phyloP scores from a whole-genome alignment of 2,329 filamentous ascomycete species.

The Fusarium camptoceras region DNA sequence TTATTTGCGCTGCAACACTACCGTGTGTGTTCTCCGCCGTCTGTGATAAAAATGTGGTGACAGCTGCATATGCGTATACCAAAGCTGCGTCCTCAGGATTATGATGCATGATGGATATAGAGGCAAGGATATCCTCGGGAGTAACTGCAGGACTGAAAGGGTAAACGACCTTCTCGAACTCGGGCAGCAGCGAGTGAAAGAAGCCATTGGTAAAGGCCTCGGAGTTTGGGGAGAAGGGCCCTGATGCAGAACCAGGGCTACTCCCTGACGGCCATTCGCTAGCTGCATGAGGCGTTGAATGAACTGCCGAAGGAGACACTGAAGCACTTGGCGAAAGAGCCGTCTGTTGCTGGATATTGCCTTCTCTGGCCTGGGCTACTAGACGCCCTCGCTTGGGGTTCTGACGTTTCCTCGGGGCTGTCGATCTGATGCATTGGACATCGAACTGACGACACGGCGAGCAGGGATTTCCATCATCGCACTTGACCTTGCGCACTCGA shows the following conservation, averaged over 20 bases:
- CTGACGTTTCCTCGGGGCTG: constrained; percentile 38
- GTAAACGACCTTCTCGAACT: constrained; percentile 41
- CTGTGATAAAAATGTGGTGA: constrained; percentile 39
- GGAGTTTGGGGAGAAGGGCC: constrained; percentile 29
- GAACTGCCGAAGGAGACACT: constrained; percentile 31
- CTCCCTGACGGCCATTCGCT: constrained; percentile 31
- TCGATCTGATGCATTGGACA: constrained; percentile 38
- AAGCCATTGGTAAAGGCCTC: constrained; percentile 33
- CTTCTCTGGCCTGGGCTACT: constrained; percentile 39
- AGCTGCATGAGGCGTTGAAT: constrained; percentile 22
- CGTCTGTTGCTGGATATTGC: constrained; percentile 26
- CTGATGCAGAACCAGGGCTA: constrained; percentile 31
- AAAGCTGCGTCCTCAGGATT: constrained; percentile 36
- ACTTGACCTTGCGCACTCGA: constrained; percentile 45
- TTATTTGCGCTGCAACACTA: constrained; percentile 38
- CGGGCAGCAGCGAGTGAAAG: constrained; percentile 32
- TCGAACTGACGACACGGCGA: constrained; percentile 38
- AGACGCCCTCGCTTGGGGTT: constrained; percentile 38
- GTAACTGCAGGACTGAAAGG: constrained; percentile 40
- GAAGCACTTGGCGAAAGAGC: constrained; percentile 32
- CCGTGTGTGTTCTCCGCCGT: constrained; percentile 37
- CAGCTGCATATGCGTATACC: constrained; percentile 40
- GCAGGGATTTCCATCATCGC: constrained; percentile 42
- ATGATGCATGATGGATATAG: constrained; percentile 39
- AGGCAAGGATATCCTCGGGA: constrained; percentile 30